Base-by-base conservation (phyloP, 495 filamentous ascomycete genomes). In the Monascus purpureus region DNA sequence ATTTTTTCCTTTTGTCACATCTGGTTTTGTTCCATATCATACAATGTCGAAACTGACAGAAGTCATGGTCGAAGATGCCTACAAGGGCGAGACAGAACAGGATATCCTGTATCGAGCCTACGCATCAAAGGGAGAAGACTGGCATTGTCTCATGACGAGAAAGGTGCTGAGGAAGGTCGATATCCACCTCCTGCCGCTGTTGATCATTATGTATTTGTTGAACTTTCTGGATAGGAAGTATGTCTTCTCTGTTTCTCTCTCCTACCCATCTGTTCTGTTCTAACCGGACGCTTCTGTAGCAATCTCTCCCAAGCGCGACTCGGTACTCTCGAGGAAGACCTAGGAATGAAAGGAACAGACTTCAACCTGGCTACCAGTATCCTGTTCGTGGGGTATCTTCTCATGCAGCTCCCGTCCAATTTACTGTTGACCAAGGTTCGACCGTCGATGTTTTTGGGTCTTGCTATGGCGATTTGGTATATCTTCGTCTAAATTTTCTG, bases 321-420 rank as follows among this genome's bases (percentile, higher is more conserved):
- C 29, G 65, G 74, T 40, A 73, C 74, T 6, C 53, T 81, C 16
- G 61, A 67, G 11, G 48, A 57, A 9, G 75, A 79, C 25, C 57
- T 79, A n/a, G 38, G 63, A 13, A 65, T 80, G 49, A 42, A 40
- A 8, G 68, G 66, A 7, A 58, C 67, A 35, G 55, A 68, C 48
- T 75, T 64, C 20, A 79, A 78, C 37, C 55, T 78, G 27, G 72
- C 73, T 12, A 58, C 78, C 1, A 67, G 72, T 30, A 61, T 77
- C 9, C 79, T 76, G 52, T 81, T 80, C 48, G 61, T 75, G 2
- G 72, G 70, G 22, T 82, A 81, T 45, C 69, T 73, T 30, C 47
- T 75, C 3, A 67, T 76, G 26, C 75, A 82, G 42, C 63, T 81
- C 28, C 76, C 74, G 8, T 63, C 60, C 39, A 81, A 81, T 46